Evolutionary conservation across 2,329 filamentous ascomycete species (phyloP).

Genomic region (Thielaviopsis ethacetica): DNA sequence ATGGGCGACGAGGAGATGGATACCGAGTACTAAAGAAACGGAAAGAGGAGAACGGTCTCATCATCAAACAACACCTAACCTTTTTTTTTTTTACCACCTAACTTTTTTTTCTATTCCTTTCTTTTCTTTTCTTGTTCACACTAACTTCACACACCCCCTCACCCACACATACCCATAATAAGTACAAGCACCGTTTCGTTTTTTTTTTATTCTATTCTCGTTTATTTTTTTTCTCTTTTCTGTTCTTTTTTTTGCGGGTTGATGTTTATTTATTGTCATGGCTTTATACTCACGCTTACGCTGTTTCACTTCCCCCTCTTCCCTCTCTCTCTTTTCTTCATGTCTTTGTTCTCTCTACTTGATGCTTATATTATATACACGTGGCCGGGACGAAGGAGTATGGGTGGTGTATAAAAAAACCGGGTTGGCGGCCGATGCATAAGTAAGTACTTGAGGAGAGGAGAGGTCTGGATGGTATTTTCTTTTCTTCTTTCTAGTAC

Average conservation of each 20-base stretch:
- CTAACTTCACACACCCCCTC: neutral
- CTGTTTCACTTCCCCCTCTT: too few species aligned
- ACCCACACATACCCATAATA: neutral
- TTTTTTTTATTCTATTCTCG: too few species aligned
- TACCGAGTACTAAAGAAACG: constrained; percentile 64
- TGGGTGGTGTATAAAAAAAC: too few species aligned
- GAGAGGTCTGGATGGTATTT: constrained; percentile 9
- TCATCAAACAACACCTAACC: neutral
- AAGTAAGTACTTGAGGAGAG: constrained; percentile 5
- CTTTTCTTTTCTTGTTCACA: neutral
- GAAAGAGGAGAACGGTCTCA: neutral
- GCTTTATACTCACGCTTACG: too few species aligned
- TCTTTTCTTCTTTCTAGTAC: neutral
- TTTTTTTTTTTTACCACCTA: neutral
- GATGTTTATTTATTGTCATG: too few species aligned
- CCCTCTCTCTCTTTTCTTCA: too few species aligned
- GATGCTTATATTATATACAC: too few species aligned
- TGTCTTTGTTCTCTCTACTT: too few species aligned
- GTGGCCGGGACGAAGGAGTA: too few species aligned
- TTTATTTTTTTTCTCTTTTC: too few species aligned
- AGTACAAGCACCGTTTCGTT: neutral
- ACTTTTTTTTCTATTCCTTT: neutral
- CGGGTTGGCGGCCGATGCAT: too few species aligned
- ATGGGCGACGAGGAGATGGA: constrained; percentile 74
- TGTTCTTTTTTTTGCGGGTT: too few species aligned